These are phyloP conservation scores for Naganishia randhawae DNA, from an alignment of 768 basidiomycete genomes.

Conservation along the genomic window DNA sequence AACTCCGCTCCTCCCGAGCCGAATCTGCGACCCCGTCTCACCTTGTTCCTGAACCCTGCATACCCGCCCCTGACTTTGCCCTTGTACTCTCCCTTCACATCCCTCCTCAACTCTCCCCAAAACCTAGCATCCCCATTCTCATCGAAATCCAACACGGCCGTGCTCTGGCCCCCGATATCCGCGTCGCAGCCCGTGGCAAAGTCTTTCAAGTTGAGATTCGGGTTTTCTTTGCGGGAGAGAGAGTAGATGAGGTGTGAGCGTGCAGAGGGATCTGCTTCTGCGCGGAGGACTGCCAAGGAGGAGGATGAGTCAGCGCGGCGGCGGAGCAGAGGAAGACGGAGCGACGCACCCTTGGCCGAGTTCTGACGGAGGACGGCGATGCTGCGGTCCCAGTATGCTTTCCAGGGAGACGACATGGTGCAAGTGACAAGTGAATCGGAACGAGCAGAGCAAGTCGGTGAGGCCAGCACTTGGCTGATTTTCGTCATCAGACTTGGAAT, in stretches of 20 bases:
- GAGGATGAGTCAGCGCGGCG: not conserved
- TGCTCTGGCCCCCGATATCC: slow-evolving; percentile 70
- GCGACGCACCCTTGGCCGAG: slow-evolving; percentile 38
- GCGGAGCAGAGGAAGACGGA: not conserved
- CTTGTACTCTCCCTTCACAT: slow-evolving; percentile 64
- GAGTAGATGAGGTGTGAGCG: slow-evolving; percentile 40
- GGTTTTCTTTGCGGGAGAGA: slow-evolving; percentile 30
- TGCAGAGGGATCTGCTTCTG: slow-evolving; percentile 28
- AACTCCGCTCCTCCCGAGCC: not conserved
- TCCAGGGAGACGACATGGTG: slow-evolving; percentile 34
- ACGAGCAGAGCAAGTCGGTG: not conserved
- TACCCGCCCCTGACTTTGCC: slow-evolving; percentile 76
- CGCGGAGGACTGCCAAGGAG: slow-evolving; percentile 6
- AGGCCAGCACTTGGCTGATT: too few relatives aligned
- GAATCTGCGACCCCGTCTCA: slow-evolving; percentile 43
- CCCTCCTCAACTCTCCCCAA: slow-evolving; percentile 72
- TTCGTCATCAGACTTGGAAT: too few relatives aligned
- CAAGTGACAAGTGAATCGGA: not conserved
- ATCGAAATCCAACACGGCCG: slow-evolving; percentile 37
- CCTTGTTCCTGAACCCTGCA: slow-evolving; percentile 84
- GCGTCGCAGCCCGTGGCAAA: slow-evolving; percentile 78
- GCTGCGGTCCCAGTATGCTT: slow-evolving; percentile 42
- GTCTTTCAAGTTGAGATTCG: slow-evolving; percentile 55
- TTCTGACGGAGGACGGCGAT: slow-evolving; percentile 39
- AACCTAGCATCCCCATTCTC: slow-evolving; percentile 61